Base-by-base conservation (phyloP, 192 early-diverging fungal species). In the Coemansia sp. region DNA sequence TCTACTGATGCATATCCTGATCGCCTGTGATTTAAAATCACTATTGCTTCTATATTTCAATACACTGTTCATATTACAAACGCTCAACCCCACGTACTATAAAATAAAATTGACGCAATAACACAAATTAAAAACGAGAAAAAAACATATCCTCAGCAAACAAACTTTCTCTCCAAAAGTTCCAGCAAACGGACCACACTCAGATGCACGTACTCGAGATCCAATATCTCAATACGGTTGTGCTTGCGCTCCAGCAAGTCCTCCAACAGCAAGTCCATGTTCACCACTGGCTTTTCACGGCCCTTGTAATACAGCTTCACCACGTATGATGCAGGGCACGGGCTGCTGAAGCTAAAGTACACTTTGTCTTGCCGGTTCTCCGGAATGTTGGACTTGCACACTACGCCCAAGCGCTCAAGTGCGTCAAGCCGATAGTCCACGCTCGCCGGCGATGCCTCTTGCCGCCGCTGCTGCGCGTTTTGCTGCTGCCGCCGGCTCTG, bases 261-360 rank as follows among this genome's bases (percentile, higher is more conserved):
- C 68, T 91, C 90, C 49, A 97, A 77, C 59, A 94, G 90, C 63
- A 97, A 84, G 71, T 97, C 94, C 94, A 97, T 97, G 77, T 95
- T 93, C 62, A 97, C 69, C 37, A 97, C 95, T 0, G 95, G 87
- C 57, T 93, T 92, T 43, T 96, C 94, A 27, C 95, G 85, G 26
- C 93, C 93, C 80, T 93, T 94, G 68, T 91, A 95, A 60, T 92
- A 87, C 59, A 97, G 82, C 7, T 88, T 87, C 69, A 96, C 96
- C 26, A 96, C 86, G 65, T 93, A 97, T 27, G 92, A 92, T 12
- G 94, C 94, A 2, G 92, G 88, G 35, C 90, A 83, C 35, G 95
- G 95, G 39, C 91, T 94, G 37, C 84, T 84, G 51, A 97, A 92
- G 63, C 88, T 89, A 79, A 97, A 95, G 73, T 86, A 96, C 52